A percentile compares a stretch with the other conserved stretches of the same genome.
These are phyloP conservation scores for Microcos paniculata DNA, from an alignment of 345 rosid genomes.

Conservation along the genomic window DNA sequence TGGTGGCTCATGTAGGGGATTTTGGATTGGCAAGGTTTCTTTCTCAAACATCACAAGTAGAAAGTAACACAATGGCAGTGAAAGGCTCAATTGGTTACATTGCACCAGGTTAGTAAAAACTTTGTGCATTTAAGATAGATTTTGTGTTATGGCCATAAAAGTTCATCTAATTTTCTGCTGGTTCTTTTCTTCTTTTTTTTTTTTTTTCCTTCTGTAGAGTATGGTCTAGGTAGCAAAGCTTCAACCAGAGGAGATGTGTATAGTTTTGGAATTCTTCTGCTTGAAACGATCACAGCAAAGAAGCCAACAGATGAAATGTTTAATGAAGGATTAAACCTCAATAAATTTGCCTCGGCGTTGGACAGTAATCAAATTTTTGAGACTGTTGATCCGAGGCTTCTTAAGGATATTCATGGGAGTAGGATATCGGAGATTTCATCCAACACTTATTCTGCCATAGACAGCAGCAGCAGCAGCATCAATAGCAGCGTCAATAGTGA, in stretches of 20 bases:
- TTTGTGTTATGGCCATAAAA: neutral
- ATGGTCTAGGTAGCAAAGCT: constrained; percentile 15
- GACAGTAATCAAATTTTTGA: neutral
- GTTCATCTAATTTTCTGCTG: neutral
- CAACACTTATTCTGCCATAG: neutral
- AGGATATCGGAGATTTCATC: too few species aligned
- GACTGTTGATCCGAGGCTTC: neutral
- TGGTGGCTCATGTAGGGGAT: constrained; percentile 30
- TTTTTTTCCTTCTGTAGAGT: neutral
- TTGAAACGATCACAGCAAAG: constrained; percentile 13
- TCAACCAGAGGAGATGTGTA: constrained; percentile 16
- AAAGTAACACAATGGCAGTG: constrained; percentile 34
- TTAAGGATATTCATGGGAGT: neutral
- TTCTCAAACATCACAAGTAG: neutral
- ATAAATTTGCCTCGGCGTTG: neutral
- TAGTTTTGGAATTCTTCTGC: constrained; percentile 13
- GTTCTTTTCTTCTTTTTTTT: too few species aligned
- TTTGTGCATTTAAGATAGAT: neutral
- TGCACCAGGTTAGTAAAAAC: constrained; percentile 34
- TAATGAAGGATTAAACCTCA: constrained; percentile 10
- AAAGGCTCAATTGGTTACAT: constrained; percentile 47
- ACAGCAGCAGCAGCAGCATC: constrained; percentile 1
- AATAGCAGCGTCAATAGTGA: neutral
- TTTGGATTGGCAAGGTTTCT: constrained; percentile 29
- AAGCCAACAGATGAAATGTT: constrained; percentile 18